Conservation (phyloP, 805 yeast species). For the Saturnispora quitensis region DNA sequence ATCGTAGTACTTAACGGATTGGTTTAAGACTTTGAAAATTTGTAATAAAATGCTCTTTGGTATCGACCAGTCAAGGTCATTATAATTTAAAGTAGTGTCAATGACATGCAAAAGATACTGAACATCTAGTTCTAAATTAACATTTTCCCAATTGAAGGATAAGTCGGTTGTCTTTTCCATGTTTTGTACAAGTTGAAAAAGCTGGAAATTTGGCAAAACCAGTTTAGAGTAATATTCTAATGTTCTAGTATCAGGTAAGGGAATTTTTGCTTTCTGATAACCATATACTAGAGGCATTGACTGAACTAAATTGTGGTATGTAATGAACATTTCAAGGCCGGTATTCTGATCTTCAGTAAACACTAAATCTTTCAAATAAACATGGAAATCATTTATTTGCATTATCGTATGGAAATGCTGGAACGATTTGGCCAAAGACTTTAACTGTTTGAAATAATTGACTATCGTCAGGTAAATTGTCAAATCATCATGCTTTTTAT, state of each 20-base stretch:
- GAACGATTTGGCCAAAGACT: slow-evolving; percentile 20
- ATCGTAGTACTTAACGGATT: slow-evolving; percentile 1
- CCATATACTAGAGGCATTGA: slow-evolving; percentile 22
- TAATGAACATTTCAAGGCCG: slow-evolving; percentile 19
- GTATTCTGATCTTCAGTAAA: background rate
- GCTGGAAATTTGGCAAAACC: slow-evolving; percentile 17
- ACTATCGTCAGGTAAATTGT: slow-evolving; percentile 20
- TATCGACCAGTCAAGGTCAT: slow-evolving; percentile 1
- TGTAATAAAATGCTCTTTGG: slow-evolving; percentile 19
- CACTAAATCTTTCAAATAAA: slow-evolving; percentile 1
- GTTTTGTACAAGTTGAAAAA: slow-evolving; percentile 11
- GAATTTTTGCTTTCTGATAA: slow-evolving; percentile 15
- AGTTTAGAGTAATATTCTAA: slow-evolving; percentile 15
- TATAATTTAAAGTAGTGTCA: slow-evolving; percentile 13
- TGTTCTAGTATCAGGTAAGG: slow-evolving; percentile 15
- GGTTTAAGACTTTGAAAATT: slow-evolving; percentile 20
- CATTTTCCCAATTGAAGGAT: slow-evolving; percentile 13
- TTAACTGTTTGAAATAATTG: slow-evolving; percentile 18
- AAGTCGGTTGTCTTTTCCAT: slow-evolving; percentile 9
- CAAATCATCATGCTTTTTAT: slow-evolving; percentile 24
- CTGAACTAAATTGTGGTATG: slow-evolving; percentile 19
- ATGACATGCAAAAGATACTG: slow-evolving; percentile 18
- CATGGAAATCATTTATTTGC: slow-evolving; percentile 17
- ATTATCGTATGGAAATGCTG: slow-evolving; percentile 14
- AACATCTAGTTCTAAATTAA: slow-evolving; percentile 17